A percentile compares a stretch with the other conserved stretches of the same genome.
These are phyloP conservation scores for Hyaloscypha finlandica DNA, from an alignment of 495 filamentous ascomycete species.

Conservation along the genomic window DNA sequence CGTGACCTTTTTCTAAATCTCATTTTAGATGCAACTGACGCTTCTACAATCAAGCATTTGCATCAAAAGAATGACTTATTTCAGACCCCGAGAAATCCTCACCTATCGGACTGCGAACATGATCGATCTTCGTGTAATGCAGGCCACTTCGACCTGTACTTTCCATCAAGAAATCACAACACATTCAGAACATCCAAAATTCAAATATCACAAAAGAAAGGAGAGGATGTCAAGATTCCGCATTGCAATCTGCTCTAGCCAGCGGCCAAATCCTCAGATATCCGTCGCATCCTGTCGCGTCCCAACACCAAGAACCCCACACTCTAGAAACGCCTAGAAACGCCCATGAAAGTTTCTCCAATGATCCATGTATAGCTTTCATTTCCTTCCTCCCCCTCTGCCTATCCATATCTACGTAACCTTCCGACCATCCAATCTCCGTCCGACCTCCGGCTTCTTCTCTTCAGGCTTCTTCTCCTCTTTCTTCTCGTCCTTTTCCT, in stretches of 20 bases:
- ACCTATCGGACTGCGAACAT: no score
- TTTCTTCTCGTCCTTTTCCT: constrained; percentile 35
- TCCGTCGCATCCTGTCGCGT: not conserved
- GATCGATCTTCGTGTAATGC: no score
- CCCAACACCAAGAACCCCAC: not conserved
- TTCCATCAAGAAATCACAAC: not conserved
- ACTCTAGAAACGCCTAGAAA: constrained; percentile 1
- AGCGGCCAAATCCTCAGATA: not conserved
- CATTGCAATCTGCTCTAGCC: not conserved
- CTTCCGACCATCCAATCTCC: constrained; percentile 29
- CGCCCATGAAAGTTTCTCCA: not conserved
- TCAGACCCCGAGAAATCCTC: no score
- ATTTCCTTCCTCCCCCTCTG: no score
- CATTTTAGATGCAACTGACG: no score
- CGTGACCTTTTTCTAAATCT: no score
- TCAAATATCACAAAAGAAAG: not conserved
- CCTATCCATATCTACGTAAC: not conserved
- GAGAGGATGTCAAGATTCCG: not conserved
- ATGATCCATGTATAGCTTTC: not conserved
- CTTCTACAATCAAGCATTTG: no score
- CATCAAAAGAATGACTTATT: no score
- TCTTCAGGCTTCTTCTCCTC: constrained; percentile 31
- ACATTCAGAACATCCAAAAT: not conserved
- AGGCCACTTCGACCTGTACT: no score
- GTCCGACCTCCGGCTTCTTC: constrained; percentile 24